A percentile compares a stretch with the other conserved stretches of the same genome.
phyloP scores from a whole-genome alignment of 352 stramenopile species.

The Thalassiosira mediterranea region DNA sequence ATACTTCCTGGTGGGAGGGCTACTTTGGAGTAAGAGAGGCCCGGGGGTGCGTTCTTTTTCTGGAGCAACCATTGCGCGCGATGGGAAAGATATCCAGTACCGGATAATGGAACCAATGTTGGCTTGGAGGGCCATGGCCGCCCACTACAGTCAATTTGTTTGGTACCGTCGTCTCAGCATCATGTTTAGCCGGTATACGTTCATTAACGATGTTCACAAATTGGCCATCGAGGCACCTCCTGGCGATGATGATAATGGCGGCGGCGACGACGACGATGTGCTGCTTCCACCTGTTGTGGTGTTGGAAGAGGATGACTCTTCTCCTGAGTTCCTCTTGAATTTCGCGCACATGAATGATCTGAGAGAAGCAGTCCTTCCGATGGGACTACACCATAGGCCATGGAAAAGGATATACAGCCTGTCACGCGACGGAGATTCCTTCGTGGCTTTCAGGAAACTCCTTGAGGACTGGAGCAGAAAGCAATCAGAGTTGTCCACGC shows the following conservation, averaged over 20 bases:
- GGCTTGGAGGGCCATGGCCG: conserved; percentile 90
- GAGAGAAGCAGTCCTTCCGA: conserved; percentile 37
- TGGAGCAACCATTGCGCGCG: conserved; percentile 2
- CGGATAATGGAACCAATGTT: conserved; percentile 59
- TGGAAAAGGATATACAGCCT: conserved; percentile 60
- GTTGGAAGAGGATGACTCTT: conserved; percentile 31
- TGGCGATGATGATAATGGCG: conserved; percentile 17
- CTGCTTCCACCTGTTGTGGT: conserved; percentile 24
- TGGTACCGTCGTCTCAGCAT: conserved; percentile 96
- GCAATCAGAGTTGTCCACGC: conserved; percentile 21
- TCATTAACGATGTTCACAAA: conserved; percentile 81
- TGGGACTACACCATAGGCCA: conserved; percentile 30
- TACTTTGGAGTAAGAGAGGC: conserved; percentile 7
- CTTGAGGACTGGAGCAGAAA: conserved; percentile 39
- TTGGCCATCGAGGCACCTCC: conserved; percentile 24
- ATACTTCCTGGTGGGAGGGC: conserved; percentile 35
- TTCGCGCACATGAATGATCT: conserved; percentile 38
- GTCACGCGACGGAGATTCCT: conserved; percentile 56
- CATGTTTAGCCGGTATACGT: conserved; percentile 94
- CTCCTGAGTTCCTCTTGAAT: conserved; percentile 34
- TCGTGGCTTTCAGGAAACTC: conserved; percentile 41
- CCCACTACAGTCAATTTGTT: conserved; percentile 93
- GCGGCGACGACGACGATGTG: background rate
- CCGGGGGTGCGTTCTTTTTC: background rate
- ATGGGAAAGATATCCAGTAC: conserved; percentile 25